Evolutionary conservation across 176 grass and related monocot genomes (phyloP), one percentile per base, ranked within the genome.

Genomic region (Oryza meyeriana): DNA sequence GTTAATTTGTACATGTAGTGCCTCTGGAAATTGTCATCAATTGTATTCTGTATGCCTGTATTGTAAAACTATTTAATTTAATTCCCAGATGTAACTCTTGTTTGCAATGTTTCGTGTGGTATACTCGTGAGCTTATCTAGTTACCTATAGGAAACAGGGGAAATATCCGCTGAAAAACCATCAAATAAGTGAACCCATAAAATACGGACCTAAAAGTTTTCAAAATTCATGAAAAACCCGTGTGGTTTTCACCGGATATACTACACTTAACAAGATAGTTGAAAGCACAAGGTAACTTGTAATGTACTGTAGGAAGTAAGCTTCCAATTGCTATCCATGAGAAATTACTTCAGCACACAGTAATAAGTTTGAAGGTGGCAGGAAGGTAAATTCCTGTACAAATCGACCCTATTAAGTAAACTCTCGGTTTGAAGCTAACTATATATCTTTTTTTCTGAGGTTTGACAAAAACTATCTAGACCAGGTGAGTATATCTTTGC

Each of bases 1-100:
- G 72, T n/a, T 59, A 24, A 59, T 59, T 70, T 89, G 71, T 89
- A 85, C 72, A 82, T 85, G 65, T 71, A 35, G 72, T 66, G 17
- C 12, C 42, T 29, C 35, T 22, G 45, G 16, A 47, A 28, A 14
- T 29, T 76, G 50, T 52, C 32, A 71, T n/a, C 55, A 59, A 59
- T 32, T 85, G 55, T 64, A 72, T 25, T 16, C 2, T 42, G 41
- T 77, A 71, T 89, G 61, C 30, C 36, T 36, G 39, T 36, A 24
- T 41, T 38, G 55, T 59, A 59, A 41, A 89, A 69, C 16, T 71
- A 57, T 81, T 72, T 59, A 59, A 59, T 42, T 62, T 41, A 13
- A 38, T 17, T 76, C 40, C 52, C 25, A 0, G 45, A 76, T 80
- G 40, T 44, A 27, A 40, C 52, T 57, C 73, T 45, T 44, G 55